Evolutionary conservation across 805 yeast species (phyloP), one percentile per base, ranked within the genome.

Genomic region (Komagataella pastoris): DNA sequence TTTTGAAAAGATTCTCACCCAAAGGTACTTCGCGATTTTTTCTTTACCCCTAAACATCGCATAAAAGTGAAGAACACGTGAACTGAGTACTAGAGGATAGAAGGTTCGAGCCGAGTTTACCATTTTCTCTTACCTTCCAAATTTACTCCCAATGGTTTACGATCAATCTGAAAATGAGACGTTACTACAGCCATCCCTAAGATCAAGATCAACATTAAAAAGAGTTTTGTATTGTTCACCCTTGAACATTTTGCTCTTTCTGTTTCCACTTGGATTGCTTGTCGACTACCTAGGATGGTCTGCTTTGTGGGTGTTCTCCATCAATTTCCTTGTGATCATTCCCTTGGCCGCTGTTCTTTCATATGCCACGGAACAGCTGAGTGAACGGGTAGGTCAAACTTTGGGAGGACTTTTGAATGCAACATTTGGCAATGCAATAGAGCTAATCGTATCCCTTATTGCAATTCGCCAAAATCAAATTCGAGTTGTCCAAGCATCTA

Each of bases 361-460:
- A 0, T 88, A 75, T 68, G 95, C 97, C 46, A 93, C 99, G 3
- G 99, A 93, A 66, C 95, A 89, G 61, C 73, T 93, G 52, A 80
- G 96, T 47, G 86, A 80, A 53, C 82, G 85, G 56, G 88, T 88
- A 40, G 97, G 98, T 54, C 86, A 88, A 61, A 90, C 97, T 7
- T 57, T 91, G 21, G 98, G 99, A 12, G 98, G 98, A 0, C 74
- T 93, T 56, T 74, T 93, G 61, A 93, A 93, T 68, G 99, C 99
- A 2, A 90, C 98, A 7, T 88, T 93, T 65, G 99, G 99, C 54
- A 93, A 93, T 65, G 98, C 98, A 2, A 97, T 93, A 19, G 99
- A 93, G 70, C 80, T 93, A 54, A 93, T 93, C 65, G 98, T 93
- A 43, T 86, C 96, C 1, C 73, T 93, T 24, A 88, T 93, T 58